Evolutionary conservation across 2,329 filamentous ascomycete genomes (phyloP), one percentile per base, ranked within the genome.

Genomic region (Epichloe hybrida): DNA sequence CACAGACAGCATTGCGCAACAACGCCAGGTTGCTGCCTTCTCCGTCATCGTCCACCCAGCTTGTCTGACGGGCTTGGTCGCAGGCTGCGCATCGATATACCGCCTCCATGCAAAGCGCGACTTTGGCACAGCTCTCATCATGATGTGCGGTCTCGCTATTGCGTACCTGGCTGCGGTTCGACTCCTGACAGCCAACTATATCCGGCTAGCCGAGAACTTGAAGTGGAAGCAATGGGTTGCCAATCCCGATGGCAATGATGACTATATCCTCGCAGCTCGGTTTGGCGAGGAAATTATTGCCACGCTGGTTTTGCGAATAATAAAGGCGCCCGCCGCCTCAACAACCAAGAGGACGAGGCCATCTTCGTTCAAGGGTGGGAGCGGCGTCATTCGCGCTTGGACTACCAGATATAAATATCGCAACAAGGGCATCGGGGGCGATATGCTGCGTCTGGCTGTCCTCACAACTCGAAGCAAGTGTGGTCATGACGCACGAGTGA

Each of bases 1-100:
- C 45, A 82, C 86, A 49, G 87, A 93, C 68, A 87, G 83, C 56
- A 80, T 94, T 51, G 86, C 87, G 27, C 85, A 95, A 63, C 88
- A 93, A 68, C 82, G 86, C 49, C 83, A 88, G 64, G 66, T 76
- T 4, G 81, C 86, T 7, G 79, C 81, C 13, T 69, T 71, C 47
- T 69, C 77, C 53, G 69, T 93, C 53, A 73, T 88, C 55, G 78
- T 77, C 60, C 79, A 88, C 65, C 79, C 78, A 0, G 61, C 75
- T 21, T 69, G 71, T 44, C 58, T 81, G 1, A 65, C 72, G 5
- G 62, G 69, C 12, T 69, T 80, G 17, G 56, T 66, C 40, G 62
- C 65, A 2, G 57, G 75, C 8, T 55, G 63, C 11, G 69, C 66
- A 1, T 51, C 68, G 27, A 61, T 69, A n/a, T 72, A 73, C 60